A percentile compares a stretch with the other conserved stretches of the same genome.
Evolutionary conservation across 805 yeast species (phyloP).

Genomic region (Candida pseudofarinosa): DNA sequence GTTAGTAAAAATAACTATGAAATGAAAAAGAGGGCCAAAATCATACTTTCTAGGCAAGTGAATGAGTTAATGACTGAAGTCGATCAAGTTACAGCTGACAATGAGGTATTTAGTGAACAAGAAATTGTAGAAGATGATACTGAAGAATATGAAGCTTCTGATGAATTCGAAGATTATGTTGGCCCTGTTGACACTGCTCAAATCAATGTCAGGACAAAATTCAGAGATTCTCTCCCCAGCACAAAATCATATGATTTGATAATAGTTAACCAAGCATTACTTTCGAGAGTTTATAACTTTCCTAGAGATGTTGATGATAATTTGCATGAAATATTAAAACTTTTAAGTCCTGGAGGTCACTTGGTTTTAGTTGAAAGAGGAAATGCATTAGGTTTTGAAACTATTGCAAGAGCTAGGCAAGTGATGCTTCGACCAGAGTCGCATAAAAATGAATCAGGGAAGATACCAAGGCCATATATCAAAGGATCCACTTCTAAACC

Average conservation of each 20-base stretch:
- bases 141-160: conserved; percentile 5
- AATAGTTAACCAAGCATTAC: conserved; percentile 74
- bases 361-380: conserved; percentile 84
- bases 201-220: conserved; percentile 50
- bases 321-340: conserved; percentile 52
- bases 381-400: conserved; percentile 83
- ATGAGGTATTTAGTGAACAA: conserved; percentile 5
- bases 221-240: conserved; percentile 51
- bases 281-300: conserved; percentile 54
- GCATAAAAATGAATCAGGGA: conserved; percentile 49
- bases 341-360: conserved; percentile 75
- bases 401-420: conserved; percentile 86
- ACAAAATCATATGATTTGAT: conserved; percentile 69
- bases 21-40: conserved; percentile 79
- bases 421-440: conserved; percentile 83
- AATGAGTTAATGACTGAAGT: conserved; percentile 34
- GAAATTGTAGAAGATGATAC: conserved; percentile 2
- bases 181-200: conserved; percentile 54
- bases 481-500: conserved; percentile 46
- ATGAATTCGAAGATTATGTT: conserved; percentile 18
- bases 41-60: conserved; percentile 65
- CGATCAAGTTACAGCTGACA: conserved; percentile 9
- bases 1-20: conserved; percentile 53
- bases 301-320: conserved; percentile 72
- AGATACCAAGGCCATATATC: conserved; percentile 66